Percentiles rank a stretch among this genome's conserved stretches.
phyloP scores from a whole-genome alignment of 306 rosid species.

The Fragaria vesca region DNA sequence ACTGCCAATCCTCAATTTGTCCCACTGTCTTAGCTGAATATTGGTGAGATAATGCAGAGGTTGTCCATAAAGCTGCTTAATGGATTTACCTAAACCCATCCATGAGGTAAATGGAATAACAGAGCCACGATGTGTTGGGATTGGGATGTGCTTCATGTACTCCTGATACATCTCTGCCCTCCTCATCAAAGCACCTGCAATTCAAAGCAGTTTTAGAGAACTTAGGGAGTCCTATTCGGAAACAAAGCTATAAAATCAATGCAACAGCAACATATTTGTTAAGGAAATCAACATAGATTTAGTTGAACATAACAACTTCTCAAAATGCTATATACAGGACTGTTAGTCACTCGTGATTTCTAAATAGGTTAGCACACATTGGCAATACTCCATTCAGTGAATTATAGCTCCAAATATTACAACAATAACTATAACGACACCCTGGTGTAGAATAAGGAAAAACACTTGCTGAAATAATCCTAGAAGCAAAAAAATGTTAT shows the following conservation, averaged over 20 bases:
- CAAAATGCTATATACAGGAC: neutral
- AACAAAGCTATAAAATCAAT: neutral
- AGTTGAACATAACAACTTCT: neutral
- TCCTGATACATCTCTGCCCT: conserved; percentile 94
- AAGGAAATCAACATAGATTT: neutral
- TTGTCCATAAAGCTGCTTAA: conserved; percentile 77
- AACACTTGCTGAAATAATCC: neutral
- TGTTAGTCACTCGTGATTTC: neutral
- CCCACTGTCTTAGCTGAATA: conserved; percentile 81
- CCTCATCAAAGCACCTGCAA: conserved; percentile 50
- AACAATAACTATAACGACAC: too few species aligned
- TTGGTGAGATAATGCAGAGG: conserved; percentile 96
- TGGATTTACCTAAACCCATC: conserved; percentile 81
- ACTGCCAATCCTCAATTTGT: conserved; percentile 65
- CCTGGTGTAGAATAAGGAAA: neutral
- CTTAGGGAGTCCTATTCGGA: neutral
- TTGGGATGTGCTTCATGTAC: conserved; percentile 78
- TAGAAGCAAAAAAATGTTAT: neutral
- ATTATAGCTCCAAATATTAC: neutral
- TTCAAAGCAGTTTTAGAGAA: conserved; percentile 16
- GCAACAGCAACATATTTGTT: neutral
- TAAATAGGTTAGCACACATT: neutral
- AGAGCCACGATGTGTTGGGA: conserved; percentile 75
- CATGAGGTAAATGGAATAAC: conserved; percentile 76
- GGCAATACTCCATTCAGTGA: neutral